A percentile compares a stretch with the other conserved stretches of the same genome.
Evolutionary conservation across 2,329 filamentous ascomycete species (phyloP).

Genomic region (Hypoxylon sp.): DNA sequence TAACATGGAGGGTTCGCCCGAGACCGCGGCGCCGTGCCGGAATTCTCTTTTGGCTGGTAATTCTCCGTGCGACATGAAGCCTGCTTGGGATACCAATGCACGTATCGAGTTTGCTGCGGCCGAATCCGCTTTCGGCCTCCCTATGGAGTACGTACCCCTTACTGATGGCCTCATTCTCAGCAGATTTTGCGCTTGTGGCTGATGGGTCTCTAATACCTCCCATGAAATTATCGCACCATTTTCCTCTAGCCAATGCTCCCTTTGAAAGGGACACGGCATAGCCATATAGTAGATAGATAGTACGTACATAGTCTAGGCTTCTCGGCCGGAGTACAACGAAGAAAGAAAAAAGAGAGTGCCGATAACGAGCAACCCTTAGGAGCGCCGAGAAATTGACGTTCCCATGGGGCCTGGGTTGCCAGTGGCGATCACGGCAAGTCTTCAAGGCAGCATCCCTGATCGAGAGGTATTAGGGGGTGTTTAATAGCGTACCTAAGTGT

Average conservation of each 20-base stretch:
- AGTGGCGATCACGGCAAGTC: slow-evolving; percentile 33
- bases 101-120: slow-evolving; percentile 17
- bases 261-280: slow-evolving; percentile 19
- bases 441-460: slow-evolving; percentile 32
- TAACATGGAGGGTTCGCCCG: slow-evolving; percentile 20
- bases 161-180: slow-evolving; percentile 36
- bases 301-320: slow-evolving; percentile 13
- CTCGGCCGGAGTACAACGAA: slow-evolving; percentile 4
- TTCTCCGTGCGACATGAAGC: slow-evolving; percentile 28
- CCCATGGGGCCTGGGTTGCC: slow-evolving; percentile 18
- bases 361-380: slow-evolving; percentile 30
- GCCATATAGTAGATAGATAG: slow-evolving; percentile 22
- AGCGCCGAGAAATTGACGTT: slow-evolving; percentile 11
- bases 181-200: slow-evolving; percentile 30
- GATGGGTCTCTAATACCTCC: slow-evolving; percentile 27
- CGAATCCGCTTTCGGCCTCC: slow-evolving; percentile 34
- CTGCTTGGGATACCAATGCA: slow-evolving; percentile 24
- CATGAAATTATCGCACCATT: slow-evolving; percentile 31
- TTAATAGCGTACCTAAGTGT: too few species aligned
- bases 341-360: background rate
- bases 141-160: slow-evolving; percentile 21
- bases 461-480: slow-evolving; percentile 11
- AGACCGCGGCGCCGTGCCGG: slow-evolving; percentile 27
- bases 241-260: slow-evolving; percentile 28
- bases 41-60: slow-evolving; percentile 22